Evolutionary conservation across 2,329 filamentous ascomycete species (phyloP), one percentile per base, ranked within the genome.

Genomic region (Alternaria hordeiaustralica): DNA sequence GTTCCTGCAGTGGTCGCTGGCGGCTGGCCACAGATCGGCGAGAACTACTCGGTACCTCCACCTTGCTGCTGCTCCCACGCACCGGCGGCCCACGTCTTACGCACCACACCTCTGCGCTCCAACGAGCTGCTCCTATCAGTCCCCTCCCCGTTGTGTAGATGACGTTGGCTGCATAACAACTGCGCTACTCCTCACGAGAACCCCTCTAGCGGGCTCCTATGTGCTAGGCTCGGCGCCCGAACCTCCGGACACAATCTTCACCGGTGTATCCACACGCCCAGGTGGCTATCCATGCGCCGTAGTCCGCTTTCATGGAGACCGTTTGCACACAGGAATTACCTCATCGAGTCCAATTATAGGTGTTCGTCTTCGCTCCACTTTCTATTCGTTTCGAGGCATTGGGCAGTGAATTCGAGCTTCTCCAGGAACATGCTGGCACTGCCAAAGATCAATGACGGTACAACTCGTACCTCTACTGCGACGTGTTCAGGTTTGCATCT

Each of bases 1-100:
- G 64, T 64, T 62, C 60, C 64, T 71, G 69, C 69, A 68, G 61
- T 63, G 59, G 49, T 49, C 15, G 63, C 67, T 63, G 57, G 45
- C 36, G 10, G 63, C 68, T 59, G 60, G 65, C 67, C 60, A 60
- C 64, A 58, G 44, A 55, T 71, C 69, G 66, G 64, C 62, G 51
- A 55, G 49, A 60, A 57, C 64, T 53, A 53, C 47, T 62, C 65
- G 60, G 62, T 58, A 28, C 60, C 61, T 61, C 67, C 68, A 69
- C 62, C 49, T 60, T 50, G 46, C 59, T 62, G 50, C 56, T 45
- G 30, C 50, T 50, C 20, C 44, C 18, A 50, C 47, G 41, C 54
- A 63, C 44, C 30, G 36, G 20, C 28, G 67, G 55, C 66, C 63
- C 67, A 70, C 63, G 61, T 60, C 63, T 66, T 61, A 63, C 56